A percentile compares a stretch with the other conserved stretches of the same genome.
Conservation (phyloP, 495 filamentous ascomycete species). For the Cudoniella acicularis region DNA sequence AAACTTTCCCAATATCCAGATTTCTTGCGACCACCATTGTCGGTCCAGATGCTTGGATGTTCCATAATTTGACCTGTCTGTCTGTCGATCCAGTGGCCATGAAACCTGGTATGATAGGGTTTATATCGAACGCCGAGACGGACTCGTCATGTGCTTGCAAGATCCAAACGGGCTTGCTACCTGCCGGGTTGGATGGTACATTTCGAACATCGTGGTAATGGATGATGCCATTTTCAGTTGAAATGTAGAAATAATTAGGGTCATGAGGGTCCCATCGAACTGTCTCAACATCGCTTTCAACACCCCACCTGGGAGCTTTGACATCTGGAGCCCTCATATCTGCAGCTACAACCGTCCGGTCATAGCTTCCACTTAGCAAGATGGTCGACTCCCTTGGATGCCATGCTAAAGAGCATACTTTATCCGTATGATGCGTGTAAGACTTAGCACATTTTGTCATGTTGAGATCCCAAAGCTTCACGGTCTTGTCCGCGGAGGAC, state of each 20-base stretch:
- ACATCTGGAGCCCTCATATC: conserved; percentile 91
- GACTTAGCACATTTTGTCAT: conserved; percentile 90
- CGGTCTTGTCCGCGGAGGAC: conserved; percentile 89
- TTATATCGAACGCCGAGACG: conserved; percentile 93
- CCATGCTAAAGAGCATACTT: conserved; percentile 94
- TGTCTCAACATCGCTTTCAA: conserved; percentile 91
- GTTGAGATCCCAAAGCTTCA: conserved; percentile 96
- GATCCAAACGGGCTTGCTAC: conserved; percentile 83
- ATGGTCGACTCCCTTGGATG: conserved; percentile 82
- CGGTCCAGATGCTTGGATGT: conserved; percentile 71
- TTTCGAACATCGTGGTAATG: conserved; percentile 82
- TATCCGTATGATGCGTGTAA: conserved; percentile 88
- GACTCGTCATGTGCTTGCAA: conserved; percentile 93
- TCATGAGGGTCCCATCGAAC: conserved; percentile 93
- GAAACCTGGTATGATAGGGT: conserved; percentile 83
- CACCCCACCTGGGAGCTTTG: conserved; percentile 75
- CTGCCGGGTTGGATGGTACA: conserved; percentile 59
- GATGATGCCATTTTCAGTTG: conserved; percentile 85
- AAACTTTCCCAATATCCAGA: conserved; percentile 90
- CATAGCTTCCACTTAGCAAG: conserved; percentile 88
- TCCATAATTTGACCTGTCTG: conserved; percentile 96
- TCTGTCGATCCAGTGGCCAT: conserved; percentile 89
- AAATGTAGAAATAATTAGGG: conserved; percentile 87
- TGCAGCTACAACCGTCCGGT: conserved; percentile 82
- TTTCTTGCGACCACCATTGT: conserved; percentile 89